These are phyloP conservation scores for Polytrichum formosum DNA, from an alignment of 225 moss, liverwort and hornwort genomes.

Conservation along the genomic window DNA sequence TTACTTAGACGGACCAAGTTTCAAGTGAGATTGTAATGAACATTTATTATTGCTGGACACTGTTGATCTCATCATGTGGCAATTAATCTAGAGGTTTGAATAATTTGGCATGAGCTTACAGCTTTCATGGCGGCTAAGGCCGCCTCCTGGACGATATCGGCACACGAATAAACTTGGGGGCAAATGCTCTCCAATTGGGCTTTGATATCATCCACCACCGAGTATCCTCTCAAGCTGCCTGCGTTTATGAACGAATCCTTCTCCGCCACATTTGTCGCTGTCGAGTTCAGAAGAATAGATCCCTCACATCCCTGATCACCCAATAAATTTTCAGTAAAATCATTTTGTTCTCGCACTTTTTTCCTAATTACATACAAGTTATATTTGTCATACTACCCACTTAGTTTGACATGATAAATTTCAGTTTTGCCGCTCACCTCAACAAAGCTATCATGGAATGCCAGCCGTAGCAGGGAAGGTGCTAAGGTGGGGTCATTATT, in stretches of 20 bases:
- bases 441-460: conserved; percentile 1
- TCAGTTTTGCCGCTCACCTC: neutral
- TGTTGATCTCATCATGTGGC: neutral
- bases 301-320: conserved; percentile 40
- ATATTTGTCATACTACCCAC: too few relatives aligned
- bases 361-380: too few relatives aligned
- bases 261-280: conserved; percentile 9
- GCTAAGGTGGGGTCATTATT: neutral
- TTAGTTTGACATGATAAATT: too few relatives aligned
- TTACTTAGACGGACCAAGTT: too few relatives aligned
- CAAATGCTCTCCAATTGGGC: conserved; percentile 21
- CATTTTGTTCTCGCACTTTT: too few relatives aligned
- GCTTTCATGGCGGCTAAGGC: conserved; percentile 10
- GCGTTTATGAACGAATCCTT: conserved; percentile 13
- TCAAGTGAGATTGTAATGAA: too few relatives aligned
- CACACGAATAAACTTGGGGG: conserved; percentile 35
- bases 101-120: conserved; percentile 3
- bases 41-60: neutral
- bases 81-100: neutral
- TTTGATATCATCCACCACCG: conserved; percentile 39
- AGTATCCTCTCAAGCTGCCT: conserved; percentile 20
- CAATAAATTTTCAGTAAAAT: too few relatives aligned
- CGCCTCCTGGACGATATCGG: conserved; percentile 41
- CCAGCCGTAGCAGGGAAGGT: neutral
- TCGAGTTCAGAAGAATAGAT: conserved; percentile 21